Evolutionary conservation across 306 rosid species (phyloP), one percentile per base, ranked within the genome.

Genomic region (Lathyrus tuberosus): DNA sequence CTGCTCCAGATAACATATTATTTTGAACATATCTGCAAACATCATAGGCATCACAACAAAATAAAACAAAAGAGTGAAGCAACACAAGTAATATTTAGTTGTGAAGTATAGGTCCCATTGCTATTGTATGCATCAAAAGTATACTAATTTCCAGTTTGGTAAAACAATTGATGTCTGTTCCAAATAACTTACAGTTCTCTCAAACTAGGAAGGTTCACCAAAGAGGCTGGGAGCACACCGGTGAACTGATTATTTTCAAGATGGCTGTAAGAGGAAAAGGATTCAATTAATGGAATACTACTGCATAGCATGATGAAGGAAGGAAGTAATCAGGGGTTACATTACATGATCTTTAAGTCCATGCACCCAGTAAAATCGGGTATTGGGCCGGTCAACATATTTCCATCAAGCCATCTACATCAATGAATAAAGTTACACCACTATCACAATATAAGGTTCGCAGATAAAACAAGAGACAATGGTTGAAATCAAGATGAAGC

Each of bases 241-340:
- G 78, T 82, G 86, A 93, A 86, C 69, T 81, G 97, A 78, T 93
- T 93, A 81, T 88, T 87, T 78, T 93, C 98, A 8, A 93, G 94
- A 84, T 93, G 98, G 71, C 98, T 93, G 75, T 65, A 84, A 66
- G 71, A 66, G 65, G 62, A 17, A 84, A 84, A 78, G 61, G 72
- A 11, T 62, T 57, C 56, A 28, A 28, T 86, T 74, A 86, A 89
- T 52, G 59, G 66, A 74, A 61, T 63, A 41, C 33, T 33, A 52
- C 37, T 41, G 52, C 31, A 42, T 48, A 67, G 15, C 54, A 76
- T 16, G 43, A 51, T 46, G 15, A 64, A 20, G 58, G 67, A 64
- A 62, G 38, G 10, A 73, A 69, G 70, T 62, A 65, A 49, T 49
- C 52, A 24, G 73, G 65, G 41, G 76, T 83, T 88, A 93, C 98